phyloP scores from a whole-genome alignment of 2,329 filamentous ascomycete genomes.

The Arachnomyces sp. region DNA sequence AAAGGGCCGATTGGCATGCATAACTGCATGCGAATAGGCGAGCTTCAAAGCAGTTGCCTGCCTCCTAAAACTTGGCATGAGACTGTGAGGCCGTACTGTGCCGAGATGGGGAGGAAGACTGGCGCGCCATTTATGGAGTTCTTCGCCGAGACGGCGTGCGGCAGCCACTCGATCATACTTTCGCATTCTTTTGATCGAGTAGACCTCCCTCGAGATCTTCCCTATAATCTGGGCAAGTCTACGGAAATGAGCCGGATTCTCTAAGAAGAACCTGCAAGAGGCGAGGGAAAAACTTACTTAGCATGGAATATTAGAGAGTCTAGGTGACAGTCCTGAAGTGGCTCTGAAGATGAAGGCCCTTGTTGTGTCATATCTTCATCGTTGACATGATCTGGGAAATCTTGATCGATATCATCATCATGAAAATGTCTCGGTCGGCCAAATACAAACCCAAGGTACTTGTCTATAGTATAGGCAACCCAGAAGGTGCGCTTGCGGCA shows the following conservation, averaged over 20 bases:
- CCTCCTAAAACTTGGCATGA: conserved; percentile 18
- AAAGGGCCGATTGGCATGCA: conserved; percentile 19
- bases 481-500: conserved; percentile 49
- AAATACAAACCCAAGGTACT: conserved; percentile 49
- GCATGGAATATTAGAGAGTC: conserved; percentile 36
- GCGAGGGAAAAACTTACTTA: conserved; percentile 16
- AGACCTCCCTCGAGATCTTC: conserved; percentile 18
- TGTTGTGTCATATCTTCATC: conserved; percentile 44
- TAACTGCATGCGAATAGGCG: conserved; percentile 19
- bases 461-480: conserved; percentile 50
- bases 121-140: conserved; percentile 16
- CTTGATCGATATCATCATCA: conserved; percentile 53
- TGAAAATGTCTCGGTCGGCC: conserved; percentile 50
- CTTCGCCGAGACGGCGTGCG: conserved; percentile 14
- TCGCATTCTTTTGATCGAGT: conserved; percentile 16
- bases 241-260: not conserved
- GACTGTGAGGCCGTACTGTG: conserved; percentile 17
- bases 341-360: conserved; percentile 21
- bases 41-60: conserved; percentile 21
- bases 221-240: conserved; percentile 19
- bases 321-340: conserved; percentile 18
- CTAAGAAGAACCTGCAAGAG: too few relatives aligned
- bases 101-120: conserved; percentile 19
- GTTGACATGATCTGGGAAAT: conserved; percentile 41
- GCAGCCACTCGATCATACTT: conserved; percentile 15